These are phyloP conservation scores for Beauveria bassiana DNA, from an alignment of 2,329 filamentous ascomycete genomes.

Conservation along the genomic window DNA sequence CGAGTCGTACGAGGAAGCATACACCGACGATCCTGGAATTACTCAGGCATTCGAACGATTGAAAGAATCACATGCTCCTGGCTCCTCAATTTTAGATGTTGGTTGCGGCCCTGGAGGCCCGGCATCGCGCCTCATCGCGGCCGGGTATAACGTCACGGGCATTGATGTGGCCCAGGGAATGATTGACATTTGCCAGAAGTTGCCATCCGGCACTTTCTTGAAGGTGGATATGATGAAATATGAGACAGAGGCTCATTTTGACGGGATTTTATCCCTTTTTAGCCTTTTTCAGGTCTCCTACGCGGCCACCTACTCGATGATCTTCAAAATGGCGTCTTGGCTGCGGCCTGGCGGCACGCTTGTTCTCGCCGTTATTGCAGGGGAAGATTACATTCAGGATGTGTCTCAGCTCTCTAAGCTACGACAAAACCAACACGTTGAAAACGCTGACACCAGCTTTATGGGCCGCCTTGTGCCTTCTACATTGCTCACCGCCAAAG, in stretches of 20 bases:
- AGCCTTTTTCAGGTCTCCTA: not conserved
- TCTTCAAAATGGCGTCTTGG: not conserved
- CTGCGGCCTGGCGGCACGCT: not conserved
- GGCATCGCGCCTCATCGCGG: not conserved
- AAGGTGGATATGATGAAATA: not conserved
- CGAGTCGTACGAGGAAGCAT: not conserved
- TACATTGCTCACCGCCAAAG: not conserved
- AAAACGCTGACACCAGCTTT: not conserved
- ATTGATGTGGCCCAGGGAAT: slow-evolving; percentile 6
- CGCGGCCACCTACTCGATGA: not conserved
- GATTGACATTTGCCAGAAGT: slow-evolving; percentile 7
- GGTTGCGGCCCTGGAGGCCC: slow-evolving; percentile 7
- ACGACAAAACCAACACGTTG: not conserved
- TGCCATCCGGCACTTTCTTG: not conserved
- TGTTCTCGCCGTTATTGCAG: not conserved
- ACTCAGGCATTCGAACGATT: not conserved
- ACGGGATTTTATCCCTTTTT: not conserved
- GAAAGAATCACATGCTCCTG: not conserved
- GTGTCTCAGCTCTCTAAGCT: not conserved
- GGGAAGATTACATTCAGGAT: not conserved
- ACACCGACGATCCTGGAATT: not conserved
- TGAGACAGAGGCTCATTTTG: not conserved
- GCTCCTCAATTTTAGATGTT: slow-evolving; percentile 2
- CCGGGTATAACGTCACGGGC: slow-evolving; percentile 5
- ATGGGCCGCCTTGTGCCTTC: not conserved